phyloP scores from a whole-genome alignment of 2,329 filamentous ascomycete genomes.

The Achaetomium macrosporum region DNA sequence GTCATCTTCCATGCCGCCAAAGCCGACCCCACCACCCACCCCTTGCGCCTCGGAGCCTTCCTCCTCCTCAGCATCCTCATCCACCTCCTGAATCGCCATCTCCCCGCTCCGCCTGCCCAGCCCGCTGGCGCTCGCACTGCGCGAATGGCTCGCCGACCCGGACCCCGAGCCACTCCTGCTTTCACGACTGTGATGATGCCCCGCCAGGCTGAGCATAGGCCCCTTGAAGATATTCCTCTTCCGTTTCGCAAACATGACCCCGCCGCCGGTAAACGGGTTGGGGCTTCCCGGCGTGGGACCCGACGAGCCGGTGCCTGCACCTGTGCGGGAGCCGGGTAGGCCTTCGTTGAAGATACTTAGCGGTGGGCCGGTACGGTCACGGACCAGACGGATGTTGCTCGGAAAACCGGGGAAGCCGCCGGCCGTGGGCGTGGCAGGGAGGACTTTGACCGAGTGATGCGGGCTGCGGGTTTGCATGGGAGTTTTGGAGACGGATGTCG shows the following conservation, averaged over 20 bases:
- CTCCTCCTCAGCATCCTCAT: constrained; percentile 22
- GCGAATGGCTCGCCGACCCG: constrained; percentile 38
- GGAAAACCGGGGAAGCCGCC: constrained; percentile 54
- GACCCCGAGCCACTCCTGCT: constrained; percentile 24
- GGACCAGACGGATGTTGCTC: constrained; percentile 76
- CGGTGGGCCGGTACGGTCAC: constrained; percentile 48
- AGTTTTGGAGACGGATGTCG: constrained; percentile 61
- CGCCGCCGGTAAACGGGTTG: constrained; percentile 40
- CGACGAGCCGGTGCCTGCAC: neutral
- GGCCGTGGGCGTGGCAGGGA: constrained; percentile 78
- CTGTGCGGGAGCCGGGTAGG: constrained; percentile 37
- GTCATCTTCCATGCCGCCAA: constrained; percentile 10
- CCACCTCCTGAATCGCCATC: constrained; percentile 63
- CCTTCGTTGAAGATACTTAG: constrained; percentile 53
- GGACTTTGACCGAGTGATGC: constrained; percentile 88
- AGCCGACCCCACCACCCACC: too few relatives aligned
- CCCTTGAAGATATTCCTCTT: constrained; percentile 81
- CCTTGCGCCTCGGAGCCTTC: neutral
- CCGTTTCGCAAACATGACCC: constrained; percentile 70
- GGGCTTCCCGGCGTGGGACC: constrained; percentile 40
- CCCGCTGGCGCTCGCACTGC: constrained; percentile 57
- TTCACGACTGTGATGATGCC: constrained; percentile 22
- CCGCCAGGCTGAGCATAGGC: constrained; percentile 54
- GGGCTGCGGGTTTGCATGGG: constrained; percentile 65
- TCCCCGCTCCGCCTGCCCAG: constrained; percentile 65